Percentiles rank a stretch among this genome's conserved stretches.
These are phyloP conservation scores for Decorospora gaudefroyi DNA, from an alignment of 2,329 filamentous ascomycete species.

Conservation along the genomic window DNA sequence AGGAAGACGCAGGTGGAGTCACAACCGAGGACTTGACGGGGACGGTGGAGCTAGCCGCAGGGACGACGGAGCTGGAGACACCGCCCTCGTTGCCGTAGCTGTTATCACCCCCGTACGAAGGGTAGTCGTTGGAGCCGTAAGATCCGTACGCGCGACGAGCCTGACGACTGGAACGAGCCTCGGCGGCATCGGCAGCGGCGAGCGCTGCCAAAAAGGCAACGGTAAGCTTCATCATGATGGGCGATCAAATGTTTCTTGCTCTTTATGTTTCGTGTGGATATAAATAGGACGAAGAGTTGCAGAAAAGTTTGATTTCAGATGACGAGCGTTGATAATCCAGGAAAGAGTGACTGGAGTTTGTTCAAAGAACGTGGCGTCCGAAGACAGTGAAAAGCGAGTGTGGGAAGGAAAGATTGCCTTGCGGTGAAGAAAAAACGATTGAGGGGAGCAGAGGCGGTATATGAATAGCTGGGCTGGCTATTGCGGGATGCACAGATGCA, in stretches of 20 bases:
- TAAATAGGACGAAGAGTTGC: constrained; percentile 31
- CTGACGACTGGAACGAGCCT: constrained; percentile 38
- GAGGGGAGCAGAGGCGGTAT: constrained; percentile 32
- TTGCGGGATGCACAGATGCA: constrained; percentile 34
- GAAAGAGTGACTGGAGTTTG: constrained; percentile 47
- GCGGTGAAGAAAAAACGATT: constrained; percentile 38
- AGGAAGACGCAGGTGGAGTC: not conserved
- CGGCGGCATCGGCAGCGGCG: constrained; percentile 37
- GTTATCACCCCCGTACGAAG: constrained; percentile 2
- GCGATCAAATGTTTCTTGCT: constrained; percentile 29
- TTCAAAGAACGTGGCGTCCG: constrained; percentile 44
- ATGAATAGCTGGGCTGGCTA: constrained; percentile 37
- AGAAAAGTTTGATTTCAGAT: constrained; percentile 40
- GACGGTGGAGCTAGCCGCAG: constrained; percentile 10
- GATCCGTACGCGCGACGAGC: constrained; percentile 34
- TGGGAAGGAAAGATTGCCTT: constrained; percentile 43
- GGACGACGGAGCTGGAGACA: constrained; percentile 5
- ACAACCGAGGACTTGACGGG: constrained; percentile 7
- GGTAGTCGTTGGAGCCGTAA: constrained; percentile 20
- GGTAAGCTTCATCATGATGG: constrained; percentile 39
- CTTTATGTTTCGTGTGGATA: constrained; percentile 27
- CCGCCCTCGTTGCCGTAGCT: constrained; percentile 1
- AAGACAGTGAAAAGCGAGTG: constrained; percentile 43
- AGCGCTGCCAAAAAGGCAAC: constrained; percentile 41
- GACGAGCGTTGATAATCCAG: constrained; percentile 31